A percentile compares a stretch with the other conserved stretches of the same genome.
phyloP scores from a whole-genome alignment of 345 rosid species.

The Moricandia moricandioides region DNA sequence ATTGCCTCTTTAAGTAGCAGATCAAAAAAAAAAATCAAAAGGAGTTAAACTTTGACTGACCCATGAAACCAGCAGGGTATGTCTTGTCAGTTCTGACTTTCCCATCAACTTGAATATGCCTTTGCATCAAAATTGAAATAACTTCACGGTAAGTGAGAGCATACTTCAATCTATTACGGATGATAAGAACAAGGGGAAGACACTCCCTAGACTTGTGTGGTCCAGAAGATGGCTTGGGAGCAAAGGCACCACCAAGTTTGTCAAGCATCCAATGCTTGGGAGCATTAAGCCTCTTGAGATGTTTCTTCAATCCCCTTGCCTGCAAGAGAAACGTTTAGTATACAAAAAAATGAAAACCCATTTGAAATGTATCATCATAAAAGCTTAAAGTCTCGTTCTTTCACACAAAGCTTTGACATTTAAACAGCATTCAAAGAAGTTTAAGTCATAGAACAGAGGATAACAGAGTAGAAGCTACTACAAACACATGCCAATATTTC shows the following conservation, averaged over 20 bases:
- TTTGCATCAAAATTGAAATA: conserved; percentile 72
- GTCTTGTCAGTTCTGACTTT: conserved; percentile 84
- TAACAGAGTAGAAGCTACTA: background rate
- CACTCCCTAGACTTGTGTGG: conserved; percentile 86
- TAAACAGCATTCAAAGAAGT: background rate
- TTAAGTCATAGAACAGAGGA: background rate
- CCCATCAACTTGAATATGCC: conserved; percentile 69
- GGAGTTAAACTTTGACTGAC: conserved; percentile 33
- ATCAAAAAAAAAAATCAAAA: background rate
- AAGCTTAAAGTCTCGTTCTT: background rate
- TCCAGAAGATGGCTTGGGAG: conserved; percentile 81
- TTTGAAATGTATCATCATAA: background rate
- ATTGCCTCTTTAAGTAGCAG: background rate
- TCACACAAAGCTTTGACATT: background rate
- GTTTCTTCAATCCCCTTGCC: conserved; percentile 92
- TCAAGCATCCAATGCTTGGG: conserved; percentile 87
- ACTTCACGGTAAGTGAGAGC: conserved; percentile 64
- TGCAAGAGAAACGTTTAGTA: conserved; percentile 15
- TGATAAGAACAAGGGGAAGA: conserved; percentile 51
- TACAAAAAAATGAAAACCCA: background rate
- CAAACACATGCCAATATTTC: background rate
- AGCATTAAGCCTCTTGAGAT: conserved; percentile 88
- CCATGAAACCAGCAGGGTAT: conserved; percentile 88
- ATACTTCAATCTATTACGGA: conserved; percentile 60
- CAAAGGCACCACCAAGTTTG: conserved; percentile 81